Evolutionary conservation across 441 rosid species (phyloP).

Genomic region (Cnidoscolus chayamansa): DNA sequence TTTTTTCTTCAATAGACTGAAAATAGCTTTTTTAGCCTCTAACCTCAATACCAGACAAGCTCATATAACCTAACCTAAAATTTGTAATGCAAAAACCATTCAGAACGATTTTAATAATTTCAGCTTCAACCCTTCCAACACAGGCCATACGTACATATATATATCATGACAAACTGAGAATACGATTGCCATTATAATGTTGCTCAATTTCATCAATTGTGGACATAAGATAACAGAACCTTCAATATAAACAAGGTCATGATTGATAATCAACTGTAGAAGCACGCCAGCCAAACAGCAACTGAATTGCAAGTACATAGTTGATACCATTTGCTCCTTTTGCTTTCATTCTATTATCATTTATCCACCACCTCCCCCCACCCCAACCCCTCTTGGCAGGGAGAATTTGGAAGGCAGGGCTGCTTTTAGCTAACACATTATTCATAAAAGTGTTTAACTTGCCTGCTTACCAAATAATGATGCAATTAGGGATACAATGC

Average conservation of each 20-base stretch:
- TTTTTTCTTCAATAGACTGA: too few species aligned
- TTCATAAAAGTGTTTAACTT: slow-evolving; percentile 28
- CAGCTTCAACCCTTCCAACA: slow-evolving; percentile 1
- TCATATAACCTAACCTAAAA: background rate
- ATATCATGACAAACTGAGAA: background rate
- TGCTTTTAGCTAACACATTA: background rate
- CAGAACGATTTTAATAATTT: background rate
- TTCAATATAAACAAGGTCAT: background rate
- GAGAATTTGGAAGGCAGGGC: background rate
- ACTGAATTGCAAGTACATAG: background rate
- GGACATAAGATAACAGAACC: background rate
- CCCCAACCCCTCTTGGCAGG: too few species aligned
- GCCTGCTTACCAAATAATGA: slow-evolving; percentile 88
- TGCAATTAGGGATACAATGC: slow-evolving; percentile 68
- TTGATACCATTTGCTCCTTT: background rate
- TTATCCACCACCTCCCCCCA: background rate
- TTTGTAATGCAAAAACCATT: background rate
- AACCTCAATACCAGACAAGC: too few species aligned
- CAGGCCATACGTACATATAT: background rate
- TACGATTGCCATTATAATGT: background rate
- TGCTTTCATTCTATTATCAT: background rate
- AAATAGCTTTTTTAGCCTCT: too few species aligned
- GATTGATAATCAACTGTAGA: background rate
- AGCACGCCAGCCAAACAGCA: background rate
- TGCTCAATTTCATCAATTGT: background rate